These are phyloP conservation scores for Sambucus nigra DNA, from an alignment of 129 eudicot genomes.

Conservation along the genomic window DNA sequence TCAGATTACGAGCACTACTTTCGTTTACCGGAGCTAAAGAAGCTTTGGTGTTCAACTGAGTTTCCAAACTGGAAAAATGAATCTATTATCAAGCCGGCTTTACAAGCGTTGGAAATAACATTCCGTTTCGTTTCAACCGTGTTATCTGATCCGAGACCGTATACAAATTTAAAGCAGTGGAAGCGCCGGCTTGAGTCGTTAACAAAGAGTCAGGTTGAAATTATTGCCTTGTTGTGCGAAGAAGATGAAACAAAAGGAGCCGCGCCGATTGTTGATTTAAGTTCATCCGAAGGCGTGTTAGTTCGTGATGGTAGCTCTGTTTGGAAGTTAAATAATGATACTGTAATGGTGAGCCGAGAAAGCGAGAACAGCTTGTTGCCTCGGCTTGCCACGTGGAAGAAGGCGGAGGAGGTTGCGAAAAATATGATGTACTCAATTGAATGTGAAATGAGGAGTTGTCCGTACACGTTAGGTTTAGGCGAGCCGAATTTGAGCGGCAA, in stretches of 20 bases:
- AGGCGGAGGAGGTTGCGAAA: constrained; percentile 36
- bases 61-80: constrained; percentile 37
- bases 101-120: constrained; percentile 39
- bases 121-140: constrained; percentile 40
- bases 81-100: constrained; percentile 37
- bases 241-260: constrained; percentile 39
- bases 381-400: constrained; percentile 67
- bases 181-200: constrained; percentile 54
- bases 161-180: constrained; percentile 67
- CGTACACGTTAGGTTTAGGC: constrained; percentile 74
- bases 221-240: constrained; percentile 57
- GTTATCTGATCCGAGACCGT: constrained; percentile 42
- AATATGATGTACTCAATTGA: constrained; percentile 55
- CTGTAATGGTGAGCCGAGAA: constrained; percentile 48
- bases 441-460: constrained; percentile 52
- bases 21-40: constrained; percentile 38
- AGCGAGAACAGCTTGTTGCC: constrained; percentile 75
- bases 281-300: constrained; percentile 30
- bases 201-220: constrained; percentile 43
- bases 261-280: constrained; percentile 42
- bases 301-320: constrained; percentile 60
- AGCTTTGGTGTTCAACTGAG: constrained; percentile 22
- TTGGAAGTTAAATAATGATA: constrained; percentile 44
- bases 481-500: constrained; percentile 75
- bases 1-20: constrained; percentile 35